These are phyloP conservation scores for Naganishia vishniacii DNA, from an alignment of 768 basidiomycete genomes.

Conservation along the genomic window DNA sequence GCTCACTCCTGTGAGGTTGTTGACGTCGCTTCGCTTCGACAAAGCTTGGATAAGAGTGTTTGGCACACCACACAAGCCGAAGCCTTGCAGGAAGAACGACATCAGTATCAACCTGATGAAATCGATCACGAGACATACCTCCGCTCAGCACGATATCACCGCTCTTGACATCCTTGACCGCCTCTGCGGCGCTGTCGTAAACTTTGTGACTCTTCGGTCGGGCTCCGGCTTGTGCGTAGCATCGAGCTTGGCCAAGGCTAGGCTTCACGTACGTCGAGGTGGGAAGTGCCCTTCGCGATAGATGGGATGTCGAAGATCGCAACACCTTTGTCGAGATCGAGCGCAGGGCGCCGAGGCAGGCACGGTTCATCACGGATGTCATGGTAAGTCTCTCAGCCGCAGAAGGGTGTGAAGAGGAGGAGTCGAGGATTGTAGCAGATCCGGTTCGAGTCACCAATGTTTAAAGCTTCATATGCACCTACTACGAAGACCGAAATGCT, in stretches of 20 bases:
- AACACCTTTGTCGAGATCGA: background rate
- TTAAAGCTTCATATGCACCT: no score
- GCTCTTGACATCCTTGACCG: conserved; percentile 73
- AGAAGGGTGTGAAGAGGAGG: no score
- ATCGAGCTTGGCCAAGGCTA: background rate
- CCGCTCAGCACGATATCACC: conserved; percentile 73
- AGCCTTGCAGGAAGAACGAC: conserved; percentile 55
- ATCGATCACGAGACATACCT: conserved; percentile 55
- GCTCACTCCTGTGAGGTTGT: conserved; percentile 70
- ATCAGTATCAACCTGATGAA: background rate
- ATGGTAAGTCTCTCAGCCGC: no score
- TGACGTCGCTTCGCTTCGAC: conserved; percentile 61
- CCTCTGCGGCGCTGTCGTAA: conserved; percentile 76
- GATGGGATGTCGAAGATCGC: background rate
- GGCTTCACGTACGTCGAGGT: conserved; percentile 11
- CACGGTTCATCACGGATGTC: conserved; percentile 12
- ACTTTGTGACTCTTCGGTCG: conserved; percentile 52
- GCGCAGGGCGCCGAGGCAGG: background rate
- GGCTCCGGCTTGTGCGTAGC: conserved; percentile 12
- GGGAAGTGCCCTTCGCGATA: conserved; percentile 9
- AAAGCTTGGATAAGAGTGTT: conserved; percentile 80
- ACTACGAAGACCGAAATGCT: no score
- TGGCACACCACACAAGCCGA: conserved; percentile 85
- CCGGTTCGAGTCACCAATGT: no score
- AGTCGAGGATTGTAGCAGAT: no score